Evolutionary conservation across 441 rosid genomes (phyloP).

Genomic region (Iberis amara): DNA sequence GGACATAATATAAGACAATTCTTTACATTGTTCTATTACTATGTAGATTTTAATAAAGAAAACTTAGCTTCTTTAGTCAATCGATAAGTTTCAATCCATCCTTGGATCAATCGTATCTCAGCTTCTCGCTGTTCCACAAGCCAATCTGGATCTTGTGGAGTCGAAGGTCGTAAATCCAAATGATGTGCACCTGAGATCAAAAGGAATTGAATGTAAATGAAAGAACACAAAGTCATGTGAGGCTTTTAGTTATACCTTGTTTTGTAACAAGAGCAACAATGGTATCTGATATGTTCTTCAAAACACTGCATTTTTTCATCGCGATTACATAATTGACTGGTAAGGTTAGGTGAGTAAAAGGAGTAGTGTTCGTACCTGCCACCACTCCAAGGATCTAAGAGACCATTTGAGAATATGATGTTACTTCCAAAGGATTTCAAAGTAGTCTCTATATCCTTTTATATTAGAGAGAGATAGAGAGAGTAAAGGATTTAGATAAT

Average conservation of each 20-base stretch:
- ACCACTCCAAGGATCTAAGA: conserved; percentile 94
- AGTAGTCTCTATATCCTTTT: conserved; percentile 57
- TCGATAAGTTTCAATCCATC: conserved; percentile 53
- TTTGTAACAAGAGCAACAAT: conserved; percentile 69
- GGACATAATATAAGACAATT: background rate
- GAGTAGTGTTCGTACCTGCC: conserved; percentile 46
- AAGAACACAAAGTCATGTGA: background rate
- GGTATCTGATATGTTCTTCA: conserved; percentile 63
- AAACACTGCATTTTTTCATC: conserved; percentile 52
- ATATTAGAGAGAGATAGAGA: conserved; percentile 11
- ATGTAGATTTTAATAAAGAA: conserved; percentile 29
- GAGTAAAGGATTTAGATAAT: conserved; percentile 11
- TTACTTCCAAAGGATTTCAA: conserved; percentile 71
- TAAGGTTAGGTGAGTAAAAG: conserved; percentile 1
- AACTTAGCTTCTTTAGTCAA: conserved; percentile 34
- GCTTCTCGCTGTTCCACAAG: conserved; percentile 61
- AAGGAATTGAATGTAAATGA: too few relatives aligned
- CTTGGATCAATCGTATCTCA: conserved; percentile 59
- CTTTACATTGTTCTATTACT: conserved; percentile 15
- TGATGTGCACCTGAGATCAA: conserved; percentile 71
- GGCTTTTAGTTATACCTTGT: conserved; percentile 49
- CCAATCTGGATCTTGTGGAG: conserved; percentile 69
- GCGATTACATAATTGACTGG: conserved; percentile 1
- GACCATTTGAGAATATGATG: conserved; percentile 85
- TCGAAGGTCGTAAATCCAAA: conserved; percentile 65